Percentiles rank a stretch among this genome's conserved stretches.
phyloP scores from a whole-genome alignment of 1,284 basidiomycete species.

The Apiotrichum laibachii region DNA sequence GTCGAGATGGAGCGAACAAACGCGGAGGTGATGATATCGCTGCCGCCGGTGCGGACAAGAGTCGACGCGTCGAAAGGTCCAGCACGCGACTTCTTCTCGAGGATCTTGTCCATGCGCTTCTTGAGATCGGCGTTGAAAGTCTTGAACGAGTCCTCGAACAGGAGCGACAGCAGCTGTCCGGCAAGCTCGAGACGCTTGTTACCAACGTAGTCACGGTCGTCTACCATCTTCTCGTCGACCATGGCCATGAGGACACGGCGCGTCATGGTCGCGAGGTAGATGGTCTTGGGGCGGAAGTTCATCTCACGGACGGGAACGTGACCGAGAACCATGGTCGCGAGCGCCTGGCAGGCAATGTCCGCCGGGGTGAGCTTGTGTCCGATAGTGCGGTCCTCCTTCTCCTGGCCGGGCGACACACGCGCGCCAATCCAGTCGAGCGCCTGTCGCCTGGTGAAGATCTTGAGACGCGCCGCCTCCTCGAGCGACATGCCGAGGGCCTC shows the following conservation, averaged over 20 bases:
- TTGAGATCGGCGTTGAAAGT: slow-evolving; percentile 98
- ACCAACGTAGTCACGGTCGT: slow-evolving; percentile 98
- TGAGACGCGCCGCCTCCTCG: slow-evolving; percentile 81
- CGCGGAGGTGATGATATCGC: slow-evolving; percentile 89
- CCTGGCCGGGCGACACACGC: slow-evolving; percentile 76
- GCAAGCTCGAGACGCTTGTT: slow-evolving; percentile 98
- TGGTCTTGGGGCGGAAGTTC: slow-evolving; percentile 91
- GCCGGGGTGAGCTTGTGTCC: slow-evolving; percentile 73
- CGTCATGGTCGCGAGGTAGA: slow-evolving; percentile 98
- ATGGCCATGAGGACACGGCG: slow-evolving; percentile 93
- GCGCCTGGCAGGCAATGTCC: slow-evolving; percentile 93
- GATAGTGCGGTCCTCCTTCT: slow-evolving; percentile 51
- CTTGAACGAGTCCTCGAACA: slow-evolving; percentile 99
- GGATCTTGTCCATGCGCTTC: slow-evolving; percentile 92
- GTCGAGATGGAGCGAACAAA: slow-evolving; percentile 98
- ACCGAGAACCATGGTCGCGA: slow-evolving; percentile 94
- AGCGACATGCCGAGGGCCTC: slow-evolving; percentile 85
- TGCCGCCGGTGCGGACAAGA: slow-evolving; percentile 58
- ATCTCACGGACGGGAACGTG: slow-evolving; percentile 90
- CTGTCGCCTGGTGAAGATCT: slow-evolving; percentile 90
- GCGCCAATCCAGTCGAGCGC: slow-evolving; percentile 94
- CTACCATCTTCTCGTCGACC: slow-evolving; percentile 94
- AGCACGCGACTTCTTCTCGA: slow-evolving; percentile 94
- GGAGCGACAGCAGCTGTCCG: slow-evolving; percentile 88
- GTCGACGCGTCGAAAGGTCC: slow-evolving; percentile 82